A percentile compares a stretch with the other conserved stretches of the same genome.
These are phyloP conservation scores for Phaseolus lunatus DNA, from an alignment of 306 rosid genomes.

Conservation along the genomic window DNA sequence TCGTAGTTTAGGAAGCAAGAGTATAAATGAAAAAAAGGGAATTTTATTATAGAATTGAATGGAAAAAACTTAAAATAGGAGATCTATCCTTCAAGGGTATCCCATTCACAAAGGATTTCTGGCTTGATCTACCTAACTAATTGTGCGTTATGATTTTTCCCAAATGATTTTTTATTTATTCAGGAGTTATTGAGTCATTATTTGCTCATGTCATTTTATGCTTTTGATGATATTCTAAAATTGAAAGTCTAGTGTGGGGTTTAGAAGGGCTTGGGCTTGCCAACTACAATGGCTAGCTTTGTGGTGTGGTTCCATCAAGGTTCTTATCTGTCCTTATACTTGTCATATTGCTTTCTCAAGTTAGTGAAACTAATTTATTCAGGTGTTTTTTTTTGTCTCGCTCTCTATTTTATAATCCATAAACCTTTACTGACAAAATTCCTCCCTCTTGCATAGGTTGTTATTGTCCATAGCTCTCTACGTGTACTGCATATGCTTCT, in stretches of 20 bases:
- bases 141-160: constrained; percentile 10
- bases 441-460: constrained; percentile 58
- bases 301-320: not conserved
- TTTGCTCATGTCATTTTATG: constrained; percentile 33
- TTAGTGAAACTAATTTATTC: constrained; percentile 28
- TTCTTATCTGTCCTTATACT: constrained; percentile 1
- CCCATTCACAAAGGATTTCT: not conserved
- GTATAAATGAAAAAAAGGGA: not conserved
- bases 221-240: constrained; percentile 7
- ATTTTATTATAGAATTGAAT: not conserved
- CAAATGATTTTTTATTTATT: constrained; percentile 9
- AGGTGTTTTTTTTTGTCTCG: constrained; percentile 18
- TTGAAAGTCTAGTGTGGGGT: not conserved
- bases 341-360: constrained; percentile 21
- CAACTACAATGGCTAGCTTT: not conserved
- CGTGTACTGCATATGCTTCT: constrained; percentile 66
- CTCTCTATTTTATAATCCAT: constrained; percentile 33
- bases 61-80: not conserved
- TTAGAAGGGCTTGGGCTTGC: not conserved
- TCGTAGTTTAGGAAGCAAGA: not conserved
- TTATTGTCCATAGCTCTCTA: constrained; percentile 72
- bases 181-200: constrained; percentile 14
- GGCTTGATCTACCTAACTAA: not conserved
- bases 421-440: constrained; percentile 40
- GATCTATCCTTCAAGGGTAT: not conserved